These are phyloP conservation scores for Leccinum fallax DNA, from an alignment of 1,284 basidiomycete genomes.

Conservation along the genomic window DNA sequence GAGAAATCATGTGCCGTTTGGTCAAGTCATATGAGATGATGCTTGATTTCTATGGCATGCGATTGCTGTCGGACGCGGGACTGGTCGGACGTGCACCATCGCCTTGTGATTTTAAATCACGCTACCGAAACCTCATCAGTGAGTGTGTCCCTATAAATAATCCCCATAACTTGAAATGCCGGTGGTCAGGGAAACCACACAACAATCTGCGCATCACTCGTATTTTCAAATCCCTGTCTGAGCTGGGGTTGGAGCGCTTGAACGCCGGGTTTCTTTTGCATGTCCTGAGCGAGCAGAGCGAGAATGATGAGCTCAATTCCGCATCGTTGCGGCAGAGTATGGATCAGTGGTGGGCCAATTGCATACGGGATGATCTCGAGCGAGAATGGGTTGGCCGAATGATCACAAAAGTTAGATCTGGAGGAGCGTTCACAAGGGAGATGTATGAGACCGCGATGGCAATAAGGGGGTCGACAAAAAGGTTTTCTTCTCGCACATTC, in stretches of 20 bases:
- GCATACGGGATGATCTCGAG: slow-evolving; percentile 62
- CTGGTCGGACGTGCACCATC: slow-evolving; percentile 46
- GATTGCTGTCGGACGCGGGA: slow-evolving; percentile 56
- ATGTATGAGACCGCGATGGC: slow-evolving; percentile 54
- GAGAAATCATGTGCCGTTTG: slow-evolving; percentile 52
- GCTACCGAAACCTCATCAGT: slow-evolving; percentile 69
- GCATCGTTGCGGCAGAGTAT: slow-evolving; percentile 57
- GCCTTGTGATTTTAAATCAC: slow-evolving; percentile 44
- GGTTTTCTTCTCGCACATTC: slow-evolving; percentile 16
- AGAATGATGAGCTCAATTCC: slow-evolving; percentile 52
- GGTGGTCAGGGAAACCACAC: slow-evolving; percentile 56
- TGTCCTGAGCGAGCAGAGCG: slow-evolving; percentile 70
- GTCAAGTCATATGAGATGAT: slow-evolving; percentile 66
- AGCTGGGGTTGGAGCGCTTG: slow-evolving; percentile 62
- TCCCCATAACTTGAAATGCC: background rate
- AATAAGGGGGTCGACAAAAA: slow-evolving; percentile 33
- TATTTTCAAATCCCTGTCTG: slow-evolving; percentile 75
- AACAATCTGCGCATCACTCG: slow-evolving; percentile 80
- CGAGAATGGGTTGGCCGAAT: slow-evolving; percentile 53
- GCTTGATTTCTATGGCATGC: slow-evolving; percentile 78
- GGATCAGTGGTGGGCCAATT: slow-evolving; percentile 80
- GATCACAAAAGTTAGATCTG: slow-evolving; percentile 50
- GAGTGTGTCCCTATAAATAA: slow-evolving; percentile 36
- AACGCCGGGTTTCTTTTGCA: slow-evolving; percentile 71
- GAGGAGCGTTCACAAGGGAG: slow-evolving; percentile 54